These are phyloP conservation scores for Paramyrothecium sp. DNA, from an alignment of 2,329 filamentous ascomycete genomes.

Conservation along the genomic window DNA sequence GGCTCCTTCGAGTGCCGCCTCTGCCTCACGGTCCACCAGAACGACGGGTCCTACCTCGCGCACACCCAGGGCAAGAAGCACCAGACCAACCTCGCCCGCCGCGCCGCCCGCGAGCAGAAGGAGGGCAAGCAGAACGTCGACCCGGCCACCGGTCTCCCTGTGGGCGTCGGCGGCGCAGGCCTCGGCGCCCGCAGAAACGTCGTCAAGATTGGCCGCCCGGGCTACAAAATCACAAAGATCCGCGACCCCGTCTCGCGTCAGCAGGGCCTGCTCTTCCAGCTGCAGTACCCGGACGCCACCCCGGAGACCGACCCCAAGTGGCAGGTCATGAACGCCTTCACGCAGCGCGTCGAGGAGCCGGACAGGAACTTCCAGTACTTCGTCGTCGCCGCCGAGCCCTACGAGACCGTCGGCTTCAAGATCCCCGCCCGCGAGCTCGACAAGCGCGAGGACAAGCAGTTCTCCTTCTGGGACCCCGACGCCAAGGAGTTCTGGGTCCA, in stretches of 20 bases:
- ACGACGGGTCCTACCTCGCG: slow-evolving; percentile 97
- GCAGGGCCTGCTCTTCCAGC: slow-evolving; percentile 88
- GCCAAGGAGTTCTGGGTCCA: slow-evolving; percentile 97
- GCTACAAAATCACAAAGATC: slow-evolving; percentile 97
- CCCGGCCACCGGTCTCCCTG: slow-evolving; percentile 66
- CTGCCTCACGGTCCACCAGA: slow-evolving; percentile 96
- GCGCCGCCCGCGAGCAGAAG: slow-evolving; percentile 92
- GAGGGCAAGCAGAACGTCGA: slow-evolving; percentile 74
- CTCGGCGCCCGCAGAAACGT: slow-evolving; percentile 69
- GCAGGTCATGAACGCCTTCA: slow-evolving; percentile 96
- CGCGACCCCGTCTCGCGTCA: slow-evolving; percentile 86
- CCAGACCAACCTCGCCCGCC: slow-evolving; percentile 94
- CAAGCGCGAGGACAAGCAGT: slow-evolving; percentile 82
- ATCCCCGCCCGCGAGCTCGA: slow-evolving; percentile 92
- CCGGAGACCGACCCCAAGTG: slow-evolving; percentile 75
- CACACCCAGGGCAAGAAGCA: slow-evolving; percentile 99
- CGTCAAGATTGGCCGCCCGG: slow-evolving; percentile 92
- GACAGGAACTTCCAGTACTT: slow-evolving; percentile 95
- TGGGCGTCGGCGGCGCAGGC: slow-evolving; percentile 70
- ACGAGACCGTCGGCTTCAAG: slow-evolving; percentile 97
- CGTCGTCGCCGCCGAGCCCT: slow-evolving; percentile 92
- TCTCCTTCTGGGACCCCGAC: slow-evolving; percentile 94
- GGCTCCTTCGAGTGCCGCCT: slow-evolving; percentile 97
- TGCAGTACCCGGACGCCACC: slow-evolving; percentile 90
- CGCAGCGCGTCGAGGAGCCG: slow-evolving; percentile 91